A percentile compares a stretch with the other conserved stretches of the same genome.
Evolutionary conservation across 2,329 filamentous ascomycete species (phyloP).

Genomic region (Pseudogymnoascus sp.): DNA sequence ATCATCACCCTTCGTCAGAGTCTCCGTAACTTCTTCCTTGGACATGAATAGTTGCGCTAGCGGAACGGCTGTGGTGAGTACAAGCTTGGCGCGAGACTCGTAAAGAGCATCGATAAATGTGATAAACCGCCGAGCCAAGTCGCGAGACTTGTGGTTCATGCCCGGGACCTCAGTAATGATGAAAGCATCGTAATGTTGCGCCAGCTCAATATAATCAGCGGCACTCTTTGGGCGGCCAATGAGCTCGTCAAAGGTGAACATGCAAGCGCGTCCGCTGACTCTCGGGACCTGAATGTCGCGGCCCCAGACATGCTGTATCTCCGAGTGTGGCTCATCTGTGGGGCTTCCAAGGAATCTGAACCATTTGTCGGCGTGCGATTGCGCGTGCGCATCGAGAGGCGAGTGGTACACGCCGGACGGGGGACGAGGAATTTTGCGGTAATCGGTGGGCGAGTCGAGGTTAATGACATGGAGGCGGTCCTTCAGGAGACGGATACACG

Average conservation of each 20-base stretch:
- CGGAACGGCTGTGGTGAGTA: slow-evolving; percentile 82
- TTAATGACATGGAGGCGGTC: slow-evolving; percentile 80
- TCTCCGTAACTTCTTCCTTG: slow-evolving; percentile 57
- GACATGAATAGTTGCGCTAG: slow-evolving; percentile 81
- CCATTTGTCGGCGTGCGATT: slow-evolving; percentile 85
- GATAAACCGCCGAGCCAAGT: slow-evolving; percentile 88
- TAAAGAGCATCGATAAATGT: slow-evolving; percentile 97
- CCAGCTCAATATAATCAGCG: slow-evolving; percentile 90
- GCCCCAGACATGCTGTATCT: slow-evolving; percentile 84
- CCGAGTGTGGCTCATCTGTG: slow-evolving; percentile 65
- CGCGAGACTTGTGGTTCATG: slow-evolving; percentile 80
- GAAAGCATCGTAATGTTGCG: slow-evolving; percentile 84
- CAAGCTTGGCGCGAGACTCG: slow-evolving; percentile 85
- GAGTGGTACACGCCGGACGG: slow-evolving; percentile 92
- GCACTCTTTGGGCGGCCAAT: slow-evolving; percentile 84
- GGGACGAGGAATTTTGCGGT: slow-evolving; percentile 91
- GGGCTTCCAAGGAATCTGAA: slow-evolving; percentile 89
- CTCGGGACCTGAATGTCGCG: slow-evolving; percentile 79
- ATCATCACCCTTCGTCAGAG: slow-evolving; percentile 45
- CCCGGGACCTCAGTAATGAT: slow-evolving; percentile 85
- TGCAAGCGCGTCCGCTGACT: slow-evolving; percentile 80
- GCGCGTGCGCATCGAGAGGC: slow-evolving; percentile 70
- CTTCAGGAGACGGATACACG: slow-evolving; percentile 89
- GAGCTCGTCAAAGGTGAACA: slow-evolving; percentile 88
- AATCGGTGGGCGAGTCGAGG: slow-evolving; percentile 90